These are phyloP conservation scores for Microbotryomycetes sp. DNA, from an alignment of 1,284 basidiomycete genomes.

Conservation along the genomic window DNA sequence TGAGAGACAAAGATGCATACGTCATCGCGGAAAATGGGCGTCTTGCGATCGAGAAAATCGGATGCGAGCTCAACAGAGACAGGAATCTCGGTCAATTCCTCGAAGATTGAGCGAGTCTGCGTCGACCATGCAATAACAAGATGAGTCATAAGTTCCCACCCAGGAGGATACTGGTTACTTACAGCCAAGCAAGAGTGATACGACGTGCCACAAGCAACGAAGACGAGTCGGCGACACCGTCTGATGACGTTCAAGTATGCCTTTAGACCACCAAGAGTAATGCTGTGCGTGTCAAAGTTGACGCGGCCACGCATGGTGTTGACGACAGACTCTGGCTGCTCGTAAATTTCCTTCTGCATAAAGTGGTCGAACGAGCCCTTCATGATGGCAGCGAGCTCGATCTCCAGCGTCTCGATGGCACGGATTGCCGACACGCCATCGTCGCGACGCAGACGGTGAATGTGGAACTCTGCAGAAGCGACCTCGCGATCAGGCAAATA, in stretches of 20 bases:
- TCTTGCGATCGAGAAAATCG: constrained; percentile 97
- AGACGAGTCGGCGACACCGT: constrained; percentile 87
- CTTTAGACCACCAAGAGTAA: constrained; percentile 91
- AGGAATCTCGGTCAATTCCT: constrained; percentile 98
- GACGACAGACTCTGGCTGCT: constrained; percentile 98
- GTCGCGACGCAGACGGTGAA: constrained; percentile 92
- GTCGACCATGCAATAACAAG: too few species aligned
- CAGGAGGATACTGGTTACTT: too few species aligned
- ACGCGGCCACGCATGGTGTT: constrained; percentile 99
- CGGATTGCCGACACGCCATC: constrained; percentile 73
- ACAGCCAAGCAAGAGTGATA: constrained; percentile 93
- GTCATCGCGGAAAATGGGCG: constrained; percentile 98
- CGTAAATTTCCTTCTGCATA: constrained; percentile 99
- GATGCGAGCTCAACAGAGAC: constrained; percentile 95
- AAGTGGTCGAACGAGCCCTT: constrained; percentile 99
- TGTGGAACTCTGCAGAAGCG: constrained; percentile 67
- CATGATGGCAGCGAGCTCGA: constrained; percentile 99
- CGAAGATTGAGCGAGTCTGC: constrained; percentile 90
- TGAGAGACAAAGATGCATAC: constrained; percentile 95
- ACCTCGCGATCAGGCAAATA: background rate
- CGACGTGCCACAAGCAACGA: constrained; percentile 94
- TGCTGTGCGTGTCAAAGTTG: constrained; percentile 89
- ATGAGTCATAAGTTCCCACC: background rate
- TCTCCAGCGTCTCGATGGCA: constrained; percentile 96
- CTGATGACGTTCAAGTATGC: constrained; percentile 94